Conservation (phyloP, 345 rosid genomes). For the Salix purpurea region DNA sequence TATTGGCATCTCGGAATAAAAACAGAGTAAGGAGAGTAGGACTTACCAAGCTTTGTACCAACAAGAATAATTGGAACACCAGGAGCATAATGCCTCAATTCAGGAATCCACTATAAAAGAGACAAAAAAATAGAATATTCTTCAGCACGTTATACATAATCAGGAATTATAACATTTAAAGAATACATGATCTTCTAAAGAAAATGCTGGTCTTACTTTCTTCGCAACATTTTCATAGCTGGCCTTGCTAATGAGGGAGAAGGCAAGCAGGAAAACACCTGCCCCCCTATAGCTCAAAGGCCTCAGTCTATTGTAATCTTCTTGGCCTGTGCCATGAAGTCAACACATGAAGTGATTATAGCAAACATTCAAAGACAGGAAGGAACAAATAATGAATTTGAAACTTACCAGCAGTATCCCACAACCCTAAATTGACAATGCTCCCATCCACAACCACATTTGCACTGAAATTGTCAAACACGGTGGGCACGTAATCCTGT, state of each 20-base stretch:
- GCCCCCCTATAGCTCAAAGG: slow-evolving; percentile 95
- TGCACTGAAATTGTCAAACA: slow-evolving; percentile 82
- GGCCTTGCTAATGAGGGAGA: slow-evolving; percentile 90
- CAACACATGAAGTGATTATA: slow-evolving; percentile 9
- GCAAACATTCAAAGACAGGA: background rate
- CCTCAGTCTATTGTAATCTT: slow-evolving; percentile 83
- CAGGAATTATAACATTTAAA: background rate
- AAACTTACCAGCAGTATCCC: slow-evolving; percentile 80
- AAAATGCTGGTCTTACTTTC: slow-evolving; percentile 41
- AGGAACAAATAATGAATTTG: background rate
- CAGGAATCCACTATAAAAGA: slow-evolving; percentile 83
- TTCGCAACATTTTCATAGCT: slow-evolving; percentile 87
- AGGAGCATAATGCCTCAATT: slow-evolving; percentile 80
- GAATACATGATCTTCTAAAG: background rate
- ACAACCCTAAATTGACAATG: slow-evolving; percentile 69
- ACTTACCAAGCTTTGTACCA: slow-evolving; percentile 57
- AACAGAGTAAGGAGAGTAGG: background rate
- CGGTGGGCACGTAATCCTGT: slow-evolving; percentile 86
- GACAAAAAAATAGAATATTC: slow-evolving; percentile 12
- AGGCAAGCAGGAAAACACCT: slow-evolving; percentile 82
- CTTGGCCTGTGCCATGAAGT: slow-evolving; percentile 62
- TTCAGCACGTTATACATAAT: slow-evolving; percentile 18
- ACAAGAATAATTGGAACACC: slow-evolving; percentile 60
- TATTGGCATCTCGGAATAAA: background rate
- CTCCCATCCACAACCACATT: slow-evolving; percentile 80